phyloP scores from a whole-genome alignment of 2,329 filamentous ascomycete species.

The Penicillium palitans region DNA sequence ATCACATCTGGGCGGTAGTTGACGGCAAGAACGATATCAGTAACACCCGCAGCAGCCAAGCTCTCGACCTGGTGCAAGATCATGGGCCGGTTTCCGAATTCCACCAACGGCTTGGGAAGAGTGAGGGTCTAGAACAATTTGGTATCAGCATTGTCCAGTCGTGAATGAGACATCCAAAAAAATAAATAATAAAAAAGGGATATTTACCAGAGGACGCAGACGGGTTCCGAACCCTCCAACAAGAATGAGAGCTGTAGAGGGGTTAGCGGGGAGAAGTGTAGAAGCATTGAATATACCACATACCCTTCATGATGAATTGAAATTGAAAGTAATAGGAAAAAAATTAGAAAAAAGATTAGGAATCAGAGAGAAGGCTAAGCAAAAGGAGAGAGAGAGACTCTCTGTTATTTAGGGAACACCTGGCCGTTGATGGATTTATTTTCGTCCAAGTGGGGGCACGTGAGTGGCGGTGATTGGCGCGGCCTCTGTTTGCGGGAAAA shows the following conservation, averaged over 20 bases:
- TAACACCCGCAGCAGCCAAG: constrained; percentile 88
- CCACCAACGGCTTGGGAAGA: constrained; percentile 93
- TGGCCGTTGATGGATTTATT: constrained; percentile 32
- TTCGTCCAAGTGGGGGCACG: constrained; percentile 29
- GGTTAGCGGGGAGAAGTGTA: constrained; percentile 10
- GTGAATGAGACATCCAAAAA: neutral
- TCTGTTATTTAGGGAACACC: constrained; percentile 31
- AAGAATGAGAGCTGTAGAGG: constrained; percentile 80
- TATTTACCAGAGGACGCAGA: constrained; percentile 85
- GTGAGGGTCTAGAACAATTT: constrained; percentile 72
- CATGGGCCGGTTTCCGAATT: constrained; percentile 99
- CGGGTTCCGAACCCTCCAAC: constrained; percentile 98
- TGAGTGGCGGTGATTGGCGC: constrained; percentile 27
- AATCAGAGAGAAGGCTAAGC: constrained; percentile 11
- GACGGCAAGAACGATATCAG: constrained; percentile 95
- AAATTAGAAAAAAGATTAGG: constrained; percentile 5
- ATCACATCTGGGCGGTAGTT: constrained; percentile 99
- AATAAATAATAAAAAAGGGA: neutral
- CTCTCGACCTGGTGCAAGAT: constrained; percentile 97
- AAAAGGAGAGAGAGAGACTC: constrained; percentile 20
- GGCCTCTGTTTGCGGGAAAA: constrained; percentile 30
- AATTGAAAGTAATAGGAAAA: constrained; percentile 3
- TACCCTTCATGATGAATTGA: constrained; percentile 48
- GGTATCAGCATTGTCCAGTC: constrained; percentile 17
- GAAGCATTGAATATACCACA: constrained; percentile 18